phyloP scores from a whole-genome alignment of 2,329 filamentous ascomycete genomes.

The Phyllosticta citriasiana region DNA sequence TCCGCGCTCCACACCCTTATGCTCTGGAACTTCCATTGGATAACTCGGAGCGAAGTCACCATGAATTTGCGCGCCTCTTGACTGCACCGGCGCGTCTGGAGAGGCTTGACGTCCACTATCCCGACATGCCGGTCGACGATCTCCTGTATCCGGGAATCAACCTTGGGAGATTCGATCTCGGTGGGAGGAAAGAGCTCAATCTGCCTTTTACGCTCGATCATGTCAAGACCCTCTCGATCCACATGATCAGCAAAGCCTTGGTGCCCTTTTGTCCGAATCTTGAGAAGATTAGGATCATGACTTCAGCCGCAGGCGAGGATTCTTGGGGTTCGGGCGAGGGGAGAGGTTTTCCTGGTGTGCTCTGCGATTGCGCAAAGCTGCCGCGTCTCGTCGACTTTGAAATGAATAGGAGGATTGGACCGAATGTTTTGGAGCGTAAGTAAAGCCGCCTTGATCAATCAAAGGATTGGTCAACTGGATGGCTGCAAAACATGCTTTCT shows the following conservation, averaged over 20 bases:
- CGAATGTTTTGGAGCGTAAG: too few species aligned
- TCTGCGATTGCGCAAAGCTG: not conserved
- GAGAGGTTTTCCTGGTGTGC: not conserved
- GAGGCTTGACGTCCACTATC: not conserved
- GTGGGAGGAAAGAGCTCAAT: not conserved
- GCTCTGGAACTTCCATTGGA: too few species aligned
- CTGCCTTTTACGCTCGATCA: not conserved
- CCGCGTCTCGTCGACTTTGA: too few species aligned
- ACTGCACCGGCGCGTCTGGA: not conserved
- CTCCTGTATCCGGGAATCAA: not conserved
- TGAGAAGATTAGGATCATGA: not conserved
- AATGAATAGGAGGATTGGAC: too few species aligned
- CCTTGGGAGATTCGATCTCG: too few species aligned
- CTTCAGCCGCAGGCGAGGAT: too few species aligned
- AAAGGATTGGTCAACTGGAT: too few species aligned
- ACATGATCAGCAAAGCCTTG: not conserved
- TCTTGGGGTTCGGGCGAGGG: too few species aligned
- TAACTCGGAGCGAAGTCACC: not conserved
- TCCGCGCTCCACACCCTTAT: not conserved
- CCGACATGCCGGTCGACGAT: not conserved
- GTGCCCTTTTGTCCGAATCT: not conserved
- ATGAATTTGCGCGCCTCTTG: not conserved
- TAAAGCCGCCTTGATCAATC: too few species aligned
- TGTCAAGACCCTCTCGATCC: not conserved
- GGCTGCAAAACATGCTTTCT: too few species aligned